phyloP scores from a whole-genome alignment of 2,329 filamentous ascomycete genomes.

The Gyromitra esculenta region DNA sequence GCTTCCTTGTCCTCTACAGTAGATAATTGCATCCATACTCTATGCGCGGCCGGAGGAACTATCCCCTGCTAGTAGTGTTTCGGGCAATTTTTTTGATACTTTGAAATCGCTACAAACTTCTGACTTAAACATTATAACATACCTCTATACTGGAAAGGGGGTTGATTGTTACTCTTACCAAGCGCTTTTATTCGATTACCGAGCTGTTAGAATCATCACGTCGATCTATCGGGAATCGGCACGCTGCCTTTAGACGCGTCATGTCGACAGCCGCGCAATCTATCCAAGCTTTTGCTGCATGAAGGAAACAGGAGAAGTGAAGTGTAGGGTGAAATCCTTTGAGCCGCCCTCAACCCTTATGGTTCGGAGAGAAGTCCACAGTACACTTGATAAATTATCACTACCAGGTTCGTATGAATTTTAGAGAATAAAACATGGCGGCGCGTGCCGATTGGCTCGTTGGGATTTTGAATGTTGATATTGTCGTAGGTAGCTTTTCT shows the following conservation, averaged over 20 bases:
- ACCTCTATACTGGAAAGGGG: not conserved
- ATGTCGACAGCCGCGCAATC: conserved; percentile 28
- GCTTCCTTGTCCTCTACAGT: not conserved
- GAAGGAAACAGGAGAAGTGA: conserved; percentile 3
- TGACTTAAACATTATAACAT: not conserved
- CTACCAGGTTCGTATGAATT: not conserved
- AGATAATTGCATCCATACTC: not conserved
- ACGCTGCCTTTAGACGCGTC: conserved; percentile 28
- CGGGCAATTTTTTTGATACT: not conserved
- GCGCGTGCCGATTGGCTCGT: conserved; percentile 15
- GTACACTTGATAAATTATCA: not conserved
- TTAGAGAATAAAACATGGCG: not conserved
- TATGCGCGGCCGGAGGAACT: not conserved
- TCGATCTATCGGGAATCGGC: conserved; percentile 25
- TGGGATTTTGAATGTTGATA: not conserved
- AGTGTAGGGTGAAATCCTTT: not conserved
- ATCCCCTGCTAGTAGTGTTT: not conserved
- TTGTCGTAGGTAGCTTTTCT: not conserved
- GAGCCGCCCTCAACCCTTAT: not conserved
- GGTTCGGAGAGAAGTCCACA: not conserved
- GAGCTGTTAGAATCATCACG: not conserved
- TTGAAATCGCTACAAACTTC: not conserved
- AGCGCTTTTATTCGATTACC: conserved; percentile 23
- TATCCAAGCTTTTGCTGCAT: not conserved
- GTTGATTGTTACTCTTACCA: conserved; percentile 4